phyloP scores from a whole-genome alignment of 371 early-diverging fungal genomes.

The Saksenaea vasiformis region DNA sequence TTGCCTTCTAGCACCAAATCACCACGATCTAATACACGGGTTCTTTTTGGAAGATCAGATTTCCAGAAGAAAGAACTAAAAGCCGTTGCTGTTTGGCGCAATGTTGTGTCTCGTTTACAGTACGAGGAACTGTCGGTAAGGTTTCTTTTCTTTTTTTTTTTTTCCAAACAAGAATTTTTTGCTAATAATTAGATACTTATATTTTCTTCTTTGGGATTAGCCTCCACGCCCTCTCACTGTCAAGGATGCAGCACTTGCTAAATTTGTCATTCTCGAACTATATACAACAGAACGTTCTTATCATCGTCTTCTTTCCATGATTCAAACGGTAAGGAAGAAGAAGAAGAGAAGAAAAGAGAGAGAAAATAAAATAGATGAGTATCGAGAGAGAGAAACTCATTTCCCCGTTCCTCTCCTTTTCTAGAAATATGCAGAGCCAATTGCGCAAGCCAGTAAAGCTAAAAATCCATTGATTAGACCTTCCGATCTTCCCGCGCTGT shows the following conservation, averaged over 20 bases:
- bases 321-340: slow-evolving; percentile 29
- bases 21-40: neutral
- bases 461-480: slow-evolving; percentile 35
- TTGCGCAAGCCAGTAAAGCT: slow-evolving; percentile 31
- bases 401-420: neutral
- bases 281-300: slow-evolving; percentile 34
- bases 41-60: slow-evolving; percentile 1
- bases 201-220: neutral
- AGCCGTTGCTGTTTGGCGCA: slow-evolving; percentile 5
- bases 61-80: slow-evolving; percentile 2
- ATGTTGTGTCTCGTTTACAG: slow-evolving; percentile 13
- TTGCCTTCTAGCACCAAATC: neutral
- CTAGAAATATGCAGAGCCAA: slow-evolving; percentile 42
- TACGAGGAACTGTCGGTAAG: neutral
- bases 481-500: slow-evolving; percentile 36
- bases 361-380: too few species aligned
- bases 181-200: slow-evolving; percentile 1
- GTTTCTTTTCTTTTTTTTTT: too few species aligned
- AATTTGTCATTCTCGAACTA: slow-evolving; percentile 25
- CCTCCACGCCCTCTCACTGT: neutral
- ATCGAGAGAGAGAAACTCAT: too few species aligned
- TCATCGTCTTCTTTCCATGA: slow-evolving; percentile 29
- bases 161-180: neutral
- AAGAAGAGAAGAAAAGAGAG: neutral
- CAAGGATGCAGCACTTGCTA: slow-evolving; percentile 18